Evolutionary conservation across 768 basidiomycete genomes (phyloP).

Genomic region (Polyporus arcularius): DNA sequence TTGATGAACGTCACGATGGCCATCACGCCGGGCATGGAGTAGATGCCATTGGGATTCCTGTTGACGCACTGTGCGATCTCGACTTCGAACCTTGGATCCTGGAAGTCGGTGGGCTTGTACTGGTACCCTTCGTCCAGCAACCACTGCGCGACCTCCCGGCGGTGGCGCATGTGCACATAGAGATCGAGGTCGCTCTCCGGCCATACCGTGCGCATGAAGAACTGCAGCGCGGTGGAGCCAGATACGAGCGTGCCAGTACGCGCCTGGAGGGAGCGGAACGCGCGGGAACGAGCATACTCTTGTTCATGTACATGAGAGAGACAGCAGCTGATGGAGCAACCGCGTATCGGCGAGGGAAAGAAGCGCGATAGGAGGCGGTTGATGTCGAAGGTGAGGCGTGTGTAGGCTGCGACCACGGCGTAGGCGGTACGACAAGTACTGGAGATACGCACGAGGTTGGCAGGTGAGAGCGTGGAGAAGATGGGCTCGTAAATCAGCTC

Average conservation of each 20-base stretch:
- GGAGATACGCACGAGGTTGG: slow-evolving; percentile 17
- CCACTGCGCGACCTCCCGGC: slow-evolving; percentile 38
- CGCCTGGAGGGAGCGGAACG: slow-evolving; percentile 46
- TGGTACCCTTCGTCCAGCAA: slow-evolving; percentile 36
- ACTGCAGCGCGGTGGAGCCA: slow-evolving; percentile 55
- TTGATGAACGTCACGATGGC: slow-evolving; percentile 10
- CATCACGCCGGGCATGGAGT: neutral
- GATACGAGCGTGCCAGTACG: slow-evolving; percentile 48
- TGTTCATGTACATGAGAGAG: slow-evolving; percentile 35
- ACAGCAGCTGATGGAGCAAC: slow-evolving; percentile 23
- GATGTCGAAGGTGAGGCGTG: slow-evolving; percentile 35
- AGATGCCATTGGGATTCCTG: slow-evolving; percentile 14
- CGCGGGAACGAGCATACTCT: slow-evolving; percentile 35
- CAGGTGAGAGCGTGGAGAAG: slow-evolving; percentile 15
- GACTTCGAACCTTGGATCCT: slow-evolving; percentile 17
- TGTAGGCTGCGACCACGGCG: slow-evolving; percentile 25
- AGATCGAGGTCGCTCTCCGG: slow-evolving; percentile 52
- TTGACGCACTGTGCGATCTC: slow-evolving; percentile 8
- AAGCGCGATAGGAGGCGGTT: slow-evolving; percentile 37
- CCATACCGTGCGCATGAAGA: slow-evolving; percentile 46
- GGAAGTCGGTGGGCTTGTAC: slow-evolving; percentile 24
- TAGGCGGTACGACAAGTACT: slow-evolving; percentile 13
- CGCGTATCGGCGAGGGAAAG: slow-evolving; percentile 33
- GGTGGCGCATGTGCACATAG: slow-evolving; percentile 40
- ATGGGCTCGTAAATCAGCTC: slow-evolving; percentile 16